A percentile compares a stretch with the other conserved stretches of the same genome.
Conservation (phyloP, 805 yeast species). For the Ogataea ramenticola region DNA sequence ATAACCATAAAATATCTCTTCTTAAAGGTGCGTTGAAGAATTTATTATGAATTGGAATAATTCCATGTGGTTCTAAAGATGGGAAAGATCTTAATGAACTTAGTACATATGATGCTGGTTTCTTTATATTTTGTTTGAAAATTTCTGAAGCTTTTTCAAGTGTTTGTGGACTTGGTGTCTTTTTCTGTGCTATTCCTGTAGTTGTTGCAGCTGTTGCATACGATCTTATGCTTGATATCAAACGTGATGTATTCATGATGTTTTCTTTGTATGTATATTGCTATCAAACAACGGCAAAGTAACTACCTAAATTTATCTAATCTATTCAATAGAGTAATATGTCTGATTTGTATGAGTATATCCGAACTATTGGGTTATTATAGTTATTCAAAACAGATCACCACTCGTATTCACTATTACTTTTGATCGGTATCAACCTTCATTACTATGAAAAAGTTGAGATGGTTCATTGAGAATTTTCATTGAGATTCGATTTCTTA, state of each 20-base stretch:
- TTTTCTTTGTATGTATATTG: not conserved
- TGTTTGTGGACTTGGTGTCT: not conserved
- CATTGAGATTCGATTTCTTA: too few relatives aligned
- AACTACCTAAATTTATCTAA: too few relatives aligned
- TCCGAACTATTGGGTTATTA: too few relatives aligned
- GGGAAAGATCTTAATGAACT: conserved; percentile 82
- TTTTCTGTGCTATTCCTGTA: not conserved
- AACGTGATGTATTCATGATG: not conserved
- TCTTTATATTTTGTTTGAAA: conserved; percentile 21
- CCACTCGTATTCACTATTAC: too few relatives aligned
- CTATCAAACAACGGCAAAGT: too few relatives aligned
- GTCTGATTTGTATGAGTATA: too few relatives aligned
- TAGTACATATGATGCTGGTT: conserved; percentile 66
- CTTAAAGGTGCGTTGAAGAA: conserved; percentile 71
- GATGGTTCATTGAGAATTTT: too few relatives aligned
- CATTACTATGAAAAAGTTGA: too few relatives aligned
- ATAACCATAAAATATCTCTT: conserved; percentile 90
- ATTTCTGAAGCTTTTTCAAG: not conserved
- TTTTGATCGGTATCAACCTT: too few relatives aligned
- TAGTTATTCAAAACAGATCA: too few relatives aligned
- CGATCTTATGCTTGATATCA: not conserved
- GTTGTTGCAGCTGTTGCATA: not conserved
- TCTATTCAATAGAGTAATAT: too few relatives aligned
- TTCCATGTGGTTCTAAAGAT: conserved; percentile 74
- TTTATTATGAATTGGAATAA: conserved; percentile 69